Evolutionary conservation across 2,329 filamentous ascomycete genomes (phyloP).

Genomic region (Ophiobolus disseminans): DNA sequence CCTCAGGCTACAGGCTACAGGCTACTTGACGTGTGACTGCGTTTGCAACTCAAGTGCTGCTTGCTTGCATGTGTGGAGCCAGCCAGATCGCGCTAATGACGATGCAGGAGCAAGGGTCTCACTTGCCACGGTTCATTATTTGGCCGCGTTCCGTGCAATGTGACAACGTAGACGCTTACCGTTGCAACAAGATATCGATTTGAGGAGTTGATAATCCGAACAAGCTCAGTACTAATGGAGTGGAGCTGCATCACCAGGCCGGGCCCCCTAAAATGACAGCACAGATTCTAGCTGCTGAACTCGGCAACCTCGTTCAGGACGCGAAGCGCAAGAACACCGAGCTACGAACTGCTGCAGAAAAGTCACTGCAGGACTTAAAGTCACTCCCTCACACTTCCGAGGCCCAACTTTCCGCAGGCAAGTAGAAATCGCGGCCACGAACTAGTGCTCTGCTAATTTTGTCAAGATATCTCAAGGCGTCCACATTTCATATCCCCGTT

Average conservation of each 20-base stretch:
- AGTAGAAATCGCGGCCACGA: slow-evolving; percentile 14
- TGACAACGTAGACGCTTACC: slow-evolving; percentile 19
- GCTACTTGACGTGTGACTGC: slow-evolving; percentile 12
- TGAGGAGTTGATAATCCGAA: background rate
- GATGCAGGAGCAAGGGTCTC: slow-evolving; percentile 20
- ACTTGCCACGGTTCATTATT: slow-evolving; percentile 16
- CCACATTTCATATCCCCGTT: slow-evolving; percentile 91
- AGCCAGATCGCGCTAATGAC: slow-evolving; percentile 15
- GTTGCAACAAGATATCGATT: background rate
- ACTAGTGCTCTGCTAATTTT: slow-evolving; percentile 4
- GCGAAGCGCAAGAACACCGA: slow-evolving; percentile 95
- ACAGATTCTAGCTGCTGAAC: slow-evolving; percentile 85
- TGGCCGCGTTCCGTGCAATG: slow-evolving; percentile 25
- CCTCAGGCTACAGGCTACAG: too few relatives aligned
- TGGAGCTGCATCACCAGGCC: slow-evolving; percentile 31
- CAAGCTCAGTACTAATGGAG: slow-evolving; percentile 15
- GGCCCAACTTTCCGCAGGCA: slow-evolving; percentile 75
- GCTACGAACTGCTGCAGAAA: slow-evolving; percentile 88
- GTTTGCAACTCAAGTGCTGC: slow-evolving; percentile 20
- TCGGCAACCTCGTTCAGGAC: slow-evolving; percentile 90
- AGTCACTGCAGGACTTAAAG: slow-evolving; percentile 89
- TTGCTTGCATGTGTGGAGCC: slow-evolving; percentile 13
- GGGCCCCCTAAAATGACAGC: slow-evolving; percentile 74
- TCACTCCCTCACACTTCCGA: slow-evolving; percentile 76
- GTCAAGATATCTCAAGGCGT: slow-evolving; percentile 78